Base-by-base conservation (phyloP, 2,329 filamentous ascomycete species). In the Colletotrichum tropicale region DNA sequence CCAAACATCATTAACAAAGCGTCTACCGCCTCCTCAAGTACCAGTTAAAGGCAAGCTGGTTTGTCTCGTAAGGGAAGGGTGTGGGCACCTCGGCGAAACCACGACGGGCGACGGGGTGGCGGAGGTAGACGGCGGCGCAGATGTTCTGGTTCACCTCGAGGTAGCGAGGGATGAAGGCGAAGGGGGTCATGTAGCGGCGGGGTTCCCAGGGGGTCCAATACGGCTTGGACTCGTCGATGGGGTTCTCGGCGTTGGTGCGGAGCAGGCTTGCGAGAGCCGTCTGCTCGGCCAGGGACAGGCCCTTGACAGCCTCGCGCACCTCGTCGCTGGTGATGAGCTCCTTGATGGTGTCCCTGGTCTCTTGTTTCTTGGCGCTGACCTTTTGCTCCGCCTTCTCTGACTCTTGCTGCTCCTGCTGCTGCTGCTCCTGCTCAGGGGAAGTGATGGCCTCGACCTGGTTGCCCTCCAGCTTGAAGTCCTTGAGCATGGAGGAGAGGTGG, bases 91-190 rank as follows among this genome's bases (percentile, higher is more conserved):
- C 97, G 6, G 94, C 93, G 78, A 91, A 81, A 13, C 96, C 96
- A 4, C 93, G 93, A 76, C 96, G 90, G 30, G 95, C 97, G 58
- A 98, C 96, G 0, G 97, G 97, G 87, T 99, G 96, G 74, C 97
- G 91, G 77, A 99, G 87, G 84, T 99, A 99, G 55, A 99, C 96
- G 13, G 97, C 97, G 2, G 96, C 94, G 86, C 97, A 99, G 81
- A 98, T 94, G 82, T 96, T 98, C 85, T 98, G 97, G 88, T 98
- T 98, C 80, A 99, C 97, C 87, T 99, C 98, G 76, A 99, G 91
- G 85, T 98, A 99, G 70, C 94, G 89, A 13, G 97, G 97, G 79
- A 99, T 96, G 85, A 98, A 98, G 28, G 96, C 96, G 85, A 99
- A 99, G 1, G 96, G 93, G 67, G 91, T 90, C 94, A 99, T 98